phyloP scores from a whole-genome alignment of 768 basidiomycete species.

The Pisolithus microcarpus region DNA sequence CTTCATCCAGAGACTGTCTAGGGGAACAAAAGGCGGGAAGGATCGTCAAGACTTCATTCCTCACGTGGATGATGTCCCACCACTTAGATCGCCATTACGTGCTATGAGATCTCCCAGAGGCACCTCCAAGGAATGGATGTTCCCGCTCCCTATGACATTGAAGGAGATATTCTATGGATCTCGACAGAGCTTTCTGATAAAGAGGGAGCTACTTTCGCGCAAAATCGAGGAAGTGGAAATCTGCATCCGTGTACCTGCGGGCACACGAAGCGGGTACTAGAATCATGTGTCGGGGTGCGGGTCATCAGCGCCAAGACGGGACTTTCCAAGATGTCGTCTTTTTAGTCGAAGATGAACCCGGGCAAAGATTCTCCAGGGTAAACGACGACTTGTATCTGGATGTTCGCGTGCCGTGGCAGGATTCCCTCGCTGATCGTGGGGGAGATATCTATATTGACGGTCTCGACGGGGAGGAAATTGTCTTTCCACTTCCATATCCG shows the following conservation, averaged over 20 bases:
- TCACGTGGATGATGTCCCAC: constrained; percentile 11
- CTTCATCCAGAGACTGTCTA: constrained; percentile 24
- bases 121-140: constrained; percentile 56
- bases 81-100: constrained; percentile 33
- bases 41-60: constrained; percentile 1
- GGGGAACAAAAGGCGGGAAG: constrained; percentile 6
- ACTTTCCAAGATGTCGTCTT: constrained; percentile 61
- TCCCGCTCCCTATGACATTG: constrained; percentile 52
- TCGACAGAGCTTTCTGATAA: constrained; percentile 51
- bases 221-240: constrained; percentile 48
- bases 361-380: constrained; percentile 49
- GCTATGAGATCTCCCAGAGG: constrained; percentile 34
- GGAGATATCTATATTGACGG: constrained; percentile 47
- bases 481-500: constrained; percentile 46
- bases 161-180: constrained; percentile 57
- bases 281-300: constrained; percentile 54
- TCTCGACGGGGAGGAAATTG: constrained; percentile 50
- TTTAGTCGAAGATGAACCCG: constrained; percentile 51
- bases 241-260: constrained; percentile 53
- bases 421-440: constrained; percentile 39
- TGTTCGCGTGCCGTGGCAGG: constrained; percentile 50
- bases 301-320: constrained; percentile 56
- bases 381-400: constrained; percentile 52
- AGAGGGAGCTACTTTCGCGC: constrained; percentile 45
- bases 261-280: constrained; percentile 55